Base-by-base conservation (phyloP, 2,329 filamentous ascomycete species). In the Dactylellina sp. region DNA sequence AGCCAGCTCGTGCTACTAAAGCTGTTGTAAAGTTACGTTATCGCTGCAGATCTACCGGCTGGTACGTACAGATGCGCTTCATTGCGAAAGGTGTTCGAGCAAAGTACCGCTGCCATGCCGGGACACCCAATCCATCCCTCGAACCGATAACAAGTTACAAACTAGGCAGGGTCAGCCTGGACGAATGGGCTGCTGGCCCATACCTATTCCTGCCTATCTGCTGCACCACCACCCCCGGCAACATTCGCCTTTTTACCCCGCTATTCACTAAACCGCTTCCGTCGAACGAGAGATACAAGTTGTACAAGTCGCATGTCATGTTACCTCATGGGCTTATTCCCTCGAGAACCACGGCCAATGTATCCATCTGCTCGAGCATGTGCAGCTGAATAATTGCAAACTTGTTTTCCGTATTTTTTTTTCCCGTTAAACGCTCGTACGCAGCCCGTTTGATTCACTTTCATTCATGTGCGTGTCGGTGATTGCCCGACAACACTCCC, bases 191-290 rank as follows among this genome's bases (percentile, higher is more conserved):
- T 28, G 35, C n/a, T n/a, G 50, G 22, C 35, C 62, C 62, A 44
- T 39, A 39, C 61, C 32, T 18, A 22, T 60, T 49, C 14, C 18
- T 37, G 5, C n/a, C 56, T 50, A 25, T 44, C 16, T 22, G 49
- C 35, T 14, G 49, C n/a, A n/a, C n/a, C n/a, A n/a, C n/a, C n/a
- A n/a, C 52, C 61, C 70, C 70, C 47, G 61, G 61, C 61, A 44
- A 9, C 46, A 42, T 65, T 62, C 63, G 55, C 55, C 70, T 55
- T 65, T 72, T 66, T 74, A 74, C 70, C 70, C 70, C 70, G 70
- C 70, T 66, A 74, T 74, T 66, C 59, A 74, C 70, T 74, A 74
- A 60, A 24, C 70, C 60, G 57, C 62, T 74, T 74, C 70, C 70
- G 70, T 74, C 53, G 4, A 47, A 47, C n/a, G n/a, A n/a, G n/a